These are phyloP conservation scores for Neurospora sp. DNA, from an alignment of 2,329 filamentous ascomycete genomes.

Conservation along the genomic window DNA sequence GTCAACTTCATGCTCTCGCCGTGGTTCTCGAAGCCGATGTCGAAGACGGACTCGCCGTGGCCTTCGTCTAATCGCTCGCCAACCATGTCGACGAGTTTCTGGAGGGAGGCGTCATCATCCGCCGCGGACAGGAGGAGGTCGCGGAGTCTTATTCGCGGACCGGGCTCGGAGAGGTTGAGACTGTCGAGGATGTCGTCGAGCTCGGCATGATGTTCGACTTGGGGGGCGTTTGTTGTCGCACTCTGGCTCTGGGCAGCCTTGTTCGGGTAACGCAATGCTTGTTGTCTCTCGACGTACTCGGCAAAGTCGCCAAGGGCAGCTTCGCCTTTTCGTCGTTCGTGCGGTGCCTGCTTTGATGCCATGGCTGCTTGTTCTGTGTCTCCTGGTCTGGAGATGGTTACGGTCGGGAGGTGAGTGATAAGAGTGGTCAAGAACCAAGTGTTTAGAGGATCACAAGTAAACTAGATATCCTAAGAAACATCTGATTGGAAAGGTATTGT, in stretches of 20 bases:
- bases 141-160: slow-evolving; percentile 59
- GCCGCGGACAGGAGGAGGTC: slow-evolving; percentile 54
- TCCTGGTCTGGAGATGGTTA: not conserved
- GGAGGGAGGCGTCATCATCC: slow-evolving; percentile 49
- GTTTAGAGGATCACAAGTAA: not conserved
- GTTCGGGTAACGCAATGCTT: slow-evolving; percentile 57
- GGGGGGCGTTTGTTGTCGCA: slow-evolving; percentile 21
- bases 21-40: slow-evolving; percentile 83
- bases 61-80: slow-evolving; percentile 67
- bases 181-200: slow-evolving; percentile 88
- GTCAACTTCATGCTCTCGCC: slow-evolving; percentile 75
- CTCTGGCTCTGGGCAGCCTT: slow-evolving; percentile 18
- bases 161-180: slow-evolving; percentile 67
- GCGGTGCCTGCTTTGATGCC: slow-evolving; percentile 52
- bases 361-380: slow-evolving; percentile 39
- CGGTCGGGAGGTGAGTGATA: not conserved
- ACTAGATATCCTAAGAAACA: slow-evolving; percentile 17
- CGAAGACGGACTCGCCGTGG: slow-evolving; percentile 81
- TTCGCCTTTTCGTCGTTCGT: slow-evolving; percentile 81
- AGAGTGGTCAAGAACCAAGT: not conserved
- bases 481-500: slow-evolving; percentile 7
- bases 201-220: slow-evolving; percentile 59
- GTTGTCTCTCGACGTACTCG: slow-evolving; percentile 94
- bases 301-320: slow-evolving; percentile 90
- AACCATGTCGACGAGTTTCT: slow-evolving; percentile 56